These are phyloP conservation scores for Fusarium oxysporum DNA, from an alignment of 2,329 filamentous ascomycete species.

Conservation along the genomic window DNA sequence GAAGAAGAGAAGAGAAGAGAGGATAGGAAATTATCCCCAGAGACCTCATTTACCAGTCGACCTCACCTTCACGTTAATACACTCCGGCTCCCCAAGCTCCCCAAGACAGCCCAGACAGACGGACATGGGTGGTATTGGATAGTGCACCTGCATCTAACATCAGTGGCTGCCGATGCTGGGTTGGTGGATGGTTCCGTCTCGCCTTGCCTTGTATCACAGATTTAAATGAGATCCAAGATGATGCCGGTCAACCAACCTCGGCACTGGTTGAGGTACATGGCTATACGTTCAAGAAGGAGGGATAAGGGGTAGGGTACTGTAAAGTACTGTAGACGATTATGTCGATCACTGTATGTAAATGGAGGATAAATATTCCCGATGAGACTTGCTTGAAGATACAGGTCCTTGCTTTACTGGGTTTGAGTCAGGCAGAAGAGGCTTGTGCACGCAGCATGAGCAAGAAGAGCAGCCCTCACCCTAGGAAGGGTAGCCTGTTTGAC, in stretches of 20 bases:
- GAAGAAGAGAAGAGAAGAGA: not conserved
- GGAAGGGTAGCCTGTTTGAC: not conserved
- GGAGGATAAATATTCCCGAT: not conserved
- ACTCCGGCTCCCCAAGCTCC: not conserved
- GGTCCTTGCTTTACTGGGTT: not conserved
- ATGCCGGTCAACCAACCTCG: not conserved
- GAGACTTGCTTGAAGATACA: not conserved
- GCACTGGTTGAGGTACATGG: not conserved
- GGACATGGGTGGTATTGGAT: not conserved
- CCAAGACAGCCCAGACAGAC: not conserved
- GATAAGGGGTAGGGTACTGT: not conserved
- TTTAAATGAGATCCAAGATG: not conserved
- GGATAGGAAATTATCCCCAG: not conserved
- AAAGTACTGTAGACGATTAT: not conserved
- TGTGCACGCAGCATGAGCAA: slow-evolving; percentile 10
- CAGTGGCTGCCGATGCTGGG: slow-evolving; percentile 19
- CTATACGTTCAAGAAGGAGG: not conserved
- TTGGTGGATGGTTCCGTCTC: slow-evolving; percentile 4
- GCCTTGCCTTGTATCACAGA: not conserved
- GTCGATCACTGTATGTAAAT: not conserved
- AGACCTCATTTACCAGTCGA: slow-evolving; percentile 8
- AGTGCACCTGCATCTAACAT: slow-evolving; percentile 8
- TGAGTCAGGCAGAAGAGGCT: slow-evolving; percentile 20
- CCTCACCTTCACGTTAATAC: not conserved
- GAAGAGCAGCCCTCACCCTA: not conserved